phyloP scores from a whole-genome alignment of 768 basidiomycete species.

The Cyathus striatus region DNA sequence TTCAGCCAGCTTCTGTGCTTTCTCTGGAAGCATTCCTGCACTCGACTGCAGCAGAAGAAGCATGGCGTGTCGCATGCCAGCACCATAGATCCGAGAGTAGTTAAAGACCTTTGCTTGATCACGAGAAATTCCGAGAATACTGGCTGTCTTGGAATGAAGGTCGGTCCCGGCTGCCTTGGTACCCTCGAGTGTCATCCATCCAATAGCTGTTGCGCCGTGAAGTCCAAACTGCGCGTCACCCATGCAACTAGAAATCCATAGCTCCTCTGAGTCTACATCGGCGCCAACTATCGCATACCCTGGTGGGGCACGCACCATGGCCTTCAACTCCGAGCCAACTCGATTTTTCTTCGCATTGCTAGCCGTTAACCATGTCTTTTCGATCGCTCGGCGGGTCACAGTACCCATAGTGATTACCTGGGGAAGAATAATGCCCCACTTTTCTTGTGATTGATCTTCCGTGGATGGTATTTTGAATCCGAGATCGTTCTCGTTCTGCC shows the following conservation, averaged over 20 bases:
- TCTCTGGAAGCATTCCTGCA: conserved; percentile 67
- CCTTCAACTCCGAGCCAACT: conserved; percentile 97
- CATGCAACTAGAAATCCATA: conserved; percentile 99
- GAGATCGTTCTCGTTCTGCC: conserved; percentile 55
- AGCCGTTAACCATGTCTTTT: conserved; percentile 97
- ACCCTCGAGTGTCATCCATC: conserved; percentile 99
- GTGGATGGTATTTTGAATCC: conserved; percentile 38
- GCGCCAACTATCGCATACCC: conserved; percentile 96
- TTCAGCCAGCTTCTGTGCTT: conserved; percentile 77
- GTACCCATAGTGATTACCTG: conserved; percentile 99
- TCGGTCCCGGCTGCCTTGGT: conserved; percentile 94
- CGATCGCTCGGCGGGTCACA: conserved; percentile 94
- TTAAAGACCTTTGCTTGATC: conserved; percentile 99
- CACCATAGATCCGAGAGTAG: conserved; percentile 98
- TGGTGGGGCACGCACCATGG: conserved; percentile 91
- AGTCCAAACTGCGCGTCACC: conserved; percentile 97
- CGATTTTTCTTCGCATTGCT: conserved; percentile 97
- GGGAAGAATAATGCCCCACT: conserved; percentile 90
- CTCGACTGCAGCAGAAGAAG: conserved; percentile 84
- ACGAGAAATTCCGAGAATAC: conserved; percentile 86
- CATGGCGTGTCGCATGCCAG: conserved; percentile 91
- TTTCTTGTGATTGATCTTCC: conserved; percentile 24
- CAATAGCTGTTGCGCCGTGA: conserved; percentile 93
- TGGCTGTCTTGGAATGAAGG: conserved; percentile 93
- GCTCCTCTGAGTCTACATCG: conserved; percentile 97